Base-by-base conservation (phyloP, 345 rosid genomes). In the Salix viminalis region DNA sequence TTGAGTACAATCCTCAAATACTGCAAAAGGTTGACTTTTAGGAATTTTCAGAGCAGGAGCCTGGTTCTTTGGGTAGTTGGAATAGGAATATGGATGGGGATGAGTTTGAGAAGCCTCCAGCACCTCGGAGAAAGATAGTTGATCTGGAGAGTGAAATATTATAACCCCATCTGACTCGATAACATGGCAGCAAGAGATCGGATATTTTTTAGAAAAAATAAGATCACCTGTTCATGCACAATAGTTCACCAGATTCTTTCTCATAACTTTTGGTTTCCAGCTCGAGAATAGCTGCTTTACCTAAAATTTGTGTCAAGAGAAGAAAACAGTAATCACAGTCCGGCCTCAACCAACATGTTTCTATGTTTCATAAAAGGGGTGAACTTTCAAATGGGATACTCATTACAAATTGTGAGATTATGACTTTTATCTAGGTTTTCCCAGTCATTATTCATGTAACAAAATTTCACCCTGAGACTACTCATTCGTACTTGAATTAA, bases 51-150 rank as follows among this genome's bases (percentile, higher is more conserved):
- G 87, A 66, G 88, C 85, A 72, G 82, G 23, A 70, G 81, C 90
- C 74, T 88, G 93, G 79, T 85, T 87, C 67, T 81, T 76, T 66
- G 91, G 91, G 86, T 93, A 90, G 69, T 75, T 92, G 65, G 89
- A 81, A 86, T 92, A 92, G 21, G 96, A 90, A 87, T 77, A 93
- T 2, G 94, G 97, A 8, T 77, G 73, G 75, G 75, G 91, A 79
- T 54, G 96, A 82, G 70, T 86, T 85, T 72, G 99, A 96, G 86
- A 92, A 96, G 84, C 99, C 96, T 73, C 98, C 97, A 65, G 96
- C 98, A 71, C 98, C 98, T 10, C 96, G 88, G 60, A 93, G 84
- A 79, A 70, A 92, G 7, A n/a, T 76, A 74, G 90, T 93, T 69
- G 79, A 18, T 82, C 98, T 96, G 87, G 78, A 74, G 42, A 77